phyloP scores from a whole-genome alignment of 805 yeast species.

The Nakazawaea sp. region DNA sequence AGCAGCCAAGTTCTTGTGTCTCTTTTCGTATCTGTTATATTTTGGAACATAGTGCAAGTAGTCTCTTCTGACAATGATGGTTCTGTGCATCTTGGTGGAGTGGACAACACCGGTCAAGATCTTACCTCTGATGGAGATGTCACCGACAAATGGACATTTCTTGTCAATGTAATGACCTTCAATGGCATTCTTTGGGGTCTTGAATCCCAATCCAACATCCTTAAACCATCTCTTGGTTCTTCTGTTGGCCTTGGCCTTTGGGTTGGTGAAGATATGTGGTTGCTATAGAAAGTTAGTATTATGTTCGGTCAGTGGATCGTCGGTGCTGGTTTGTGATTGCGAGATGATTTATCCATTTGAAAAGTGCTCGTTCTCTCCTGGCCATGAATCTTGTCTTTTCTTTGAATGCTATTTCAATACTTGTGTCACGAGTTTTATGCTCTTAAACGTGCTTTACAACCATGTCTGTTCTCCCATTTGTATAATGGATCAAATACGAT shows the following conservation, averaged over 20 bases:
- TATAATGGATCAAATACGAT: too few relatives aligned
- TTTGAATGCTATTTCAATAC: too few relatives aligned
- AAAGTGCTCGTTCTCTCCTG: too few relatives aligned
- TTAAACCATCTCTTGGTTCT: slow-evolving; percentile 99
- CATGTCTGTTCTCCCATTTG: too few relatives aligned
- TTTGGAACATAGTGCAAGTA: slow-evolving; percentile 99
- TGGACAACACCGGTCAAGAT: slow-evolving; percentile 99
- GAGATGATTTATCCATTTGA: too few relatives aligned
- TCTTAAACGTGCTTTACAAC: too few relatives aligned
- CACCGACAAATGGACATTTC: slow-evolving; percentile 99
- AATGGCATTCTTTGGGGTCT: slow-evolving; percentile 98
- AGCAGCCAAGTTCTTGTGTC: slow-evolving; percentile 99
- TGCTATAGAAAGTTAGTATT: slow-evolving; percentile 48
- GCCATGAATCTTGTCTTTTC: too few relatives aligned
- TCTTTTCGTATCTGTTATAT: slow-evolving; percentile 99
- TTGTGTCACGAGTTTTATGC: too few relatives aligned
- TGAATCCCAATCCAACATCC: slow-evolving; percentile 99
- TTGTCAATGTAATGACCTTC: slow-evolving; percentile 99
- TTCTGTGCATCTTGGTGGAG: slow-evolving; percentile 99
- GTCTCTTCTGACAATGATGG: slow-evolving; percentile 99
- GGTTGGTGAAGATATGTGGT: slow-evolving; percentile 99
- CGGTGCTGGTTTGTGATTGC: too few relatives aligned
- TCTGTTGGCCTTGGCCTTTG: slow-evolving; percentile 98
- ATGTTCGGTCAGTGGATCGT: too few relatives aligned
- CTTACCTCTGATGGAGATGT: slow-evolving; percentile 98